Base-by-base conservation (phyloP, 148 eudicot species). In the Vaccinium corymbosum region DNA sequence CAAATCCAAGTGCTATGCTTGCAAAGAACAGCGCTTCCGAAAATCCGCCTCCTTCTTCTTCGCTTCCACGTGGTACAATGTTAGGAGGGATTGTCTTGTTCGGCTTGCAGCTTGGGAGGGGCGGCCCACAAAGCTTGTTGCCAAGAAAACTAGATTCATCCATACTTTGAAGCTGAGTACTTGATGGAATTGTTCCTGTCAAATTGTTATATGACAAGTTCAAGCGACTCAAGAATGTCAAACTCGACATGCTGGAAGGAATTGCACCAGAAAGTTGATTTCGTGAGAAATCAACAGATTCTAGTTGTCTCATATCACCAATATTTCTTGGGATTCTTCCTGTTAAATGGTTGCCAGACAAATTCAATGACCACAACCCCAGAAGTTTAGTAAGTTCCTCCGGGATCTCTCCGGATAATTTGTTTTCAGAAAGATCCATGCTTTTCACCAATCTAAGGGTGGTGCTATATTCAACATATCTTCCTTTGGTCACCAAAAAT, bases 51-150 rank as follows among this genome's bases (percentile, higher is more conserved):
- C 14, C 38, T 35, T 35, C 15, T 20, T 76, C 29, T 11, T 76
- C 16, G 3, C 52, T 5, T 20, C 27, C 79, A n/a, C 7, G 7
- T n/a, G n/a, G 56, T 20, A 1, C 56, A 20, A 22, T 16, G 3
- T 14, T 14, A n/a, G 16, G 7, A 20, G 32, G 0, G 10, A 61
- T 7, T 20, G 15, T 9, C 32, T 22, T 49, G 1, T 20, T 76
- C 11, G 16, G 3, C 0, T n/a, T 10, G 32, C 35, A 46, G 0
- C 20, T 35, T 35, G 38, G 38, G 12, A 82, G 57, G 25, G 85
- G 88, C 25, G 22, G 82, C 15, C 85, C 88, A 57, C 85, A 86
- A 32, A 86, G 83, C 7, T 55, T 35, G 74, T 86, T 86, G 16
- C 88, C 83, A 6, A 78, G 10, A 35, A 82, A 86, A 19, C 77